Evolutionary conservation across 129 eudicot genomes (phyloP).

Genomic region (Centella asiatica): DNA sequence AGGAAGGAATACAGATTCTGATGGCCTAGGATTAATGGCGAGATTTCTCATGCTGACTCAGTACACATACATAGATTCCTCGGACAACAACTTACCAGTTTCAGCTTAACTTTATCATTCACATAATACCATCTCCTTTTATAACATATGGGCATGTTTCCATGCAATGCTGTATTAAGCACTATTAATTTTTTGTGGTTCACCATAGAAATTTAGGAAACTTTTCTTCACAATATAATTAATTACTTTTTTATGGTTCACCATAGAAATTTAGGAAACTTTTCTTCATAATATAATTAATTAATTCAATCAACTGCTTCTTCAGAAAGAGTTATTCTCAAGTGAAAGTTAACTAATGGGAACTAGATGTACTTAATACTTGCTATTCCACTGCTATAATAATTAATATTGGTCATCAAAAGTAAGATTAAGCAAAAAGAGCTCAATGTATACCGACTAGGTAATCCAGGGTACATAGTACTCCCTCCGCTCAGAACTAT

Average conservation of each 20-base stretch:
- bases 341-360: no score
- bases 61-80: neutral
- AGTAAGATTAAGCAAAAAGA: neutral
- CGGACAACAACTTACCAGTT: neutral
- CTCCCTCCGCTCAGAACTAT: conserved; percentile 98
- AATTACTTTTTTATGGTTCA: no score
- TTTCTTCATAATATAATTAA: no score
- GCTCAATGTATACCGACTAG: conserved; percentile 65
- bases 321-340: no score
- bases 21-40: neutral
- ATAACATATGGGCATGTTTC: neutral
- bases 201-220: no score
- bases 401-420: neutral
- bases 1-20: no score
- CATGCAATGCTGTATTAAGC: neutral
- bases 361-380: no score
- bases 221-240: no score
- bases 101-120: neutral
- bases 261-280: no score
- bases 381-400: neutral
- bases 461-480: conserved; percentile 99
- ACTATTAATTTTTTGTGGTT: no score
- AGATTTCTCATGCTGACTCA: neutral
- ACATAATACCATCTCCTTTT: neutral
- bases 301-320: no score